Evolutionary conservation across 306 rosid species (phyloP).

Genomic region (Pyrus betulifolia): DNA sequence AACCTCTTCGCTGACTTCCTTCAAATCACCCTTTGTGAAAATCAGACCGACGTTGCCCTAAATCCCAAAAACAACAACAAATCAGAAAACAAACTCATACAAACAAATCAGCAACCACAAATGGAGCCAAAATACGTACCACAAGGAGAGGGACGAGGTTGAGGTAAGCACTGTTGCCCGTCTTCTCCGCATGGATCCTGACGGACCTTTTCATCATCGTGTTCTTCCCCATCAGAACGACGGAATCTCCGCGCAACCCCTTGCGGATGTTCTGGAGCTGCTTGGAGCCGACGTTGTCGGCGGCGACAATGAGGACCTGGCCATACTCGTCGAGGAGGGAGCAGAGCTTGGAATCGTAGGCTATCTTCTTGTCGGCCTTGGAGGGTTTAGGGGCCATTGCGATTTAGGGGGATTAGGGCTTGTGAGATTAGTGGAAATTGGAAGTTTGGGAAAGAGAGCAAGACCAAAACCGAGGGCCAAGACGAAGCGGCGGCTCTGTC

Average conservation of each 20-base stretch:
- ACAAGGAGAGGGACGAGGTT: constrained; percentile 79
- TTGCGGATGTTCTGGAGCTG: constrained; percentile 75
- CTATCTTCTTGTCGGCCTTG: constrained; percentile 76
- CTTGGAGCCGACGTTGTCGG: constrained; percentile 85
- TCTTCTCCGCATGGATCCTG: constrained; percentile 59
- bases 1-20: constrained; percentile 92
- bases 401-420: neutral
- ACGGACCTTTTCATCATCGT: constrained; percentile 95
- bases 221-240: constrained; percentile 92
- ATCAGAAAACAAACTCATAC: neutral
- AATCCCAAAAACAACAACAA: neutral
- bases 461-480: constrained; percentile 65
- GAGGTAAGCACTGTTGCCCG: constrained; percentile 57
- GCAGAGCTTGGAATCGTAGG: constrained; percentile 72
- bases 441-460: neutral
- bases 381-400: constrained; percentile 34
- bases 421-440: neutral
- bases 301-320: constrained; percentile 73
- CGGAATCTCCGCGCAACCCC: constrained; percentile 81
- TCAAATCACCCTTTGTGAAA: constrained; percentile 88
- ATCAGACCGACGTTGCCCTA: constrained; percentile 90
- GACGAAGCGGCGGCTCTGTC: constrained; percentile 44
- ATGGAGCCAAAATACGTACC: constrained; percentile 17
- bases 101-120: neutral
- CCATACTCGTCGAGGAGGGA: constrained; percentile 55